Base-by-base conservation (phyloP, 805 yeast genomes). In the Scheffersomyces amazonensis region DNA sequence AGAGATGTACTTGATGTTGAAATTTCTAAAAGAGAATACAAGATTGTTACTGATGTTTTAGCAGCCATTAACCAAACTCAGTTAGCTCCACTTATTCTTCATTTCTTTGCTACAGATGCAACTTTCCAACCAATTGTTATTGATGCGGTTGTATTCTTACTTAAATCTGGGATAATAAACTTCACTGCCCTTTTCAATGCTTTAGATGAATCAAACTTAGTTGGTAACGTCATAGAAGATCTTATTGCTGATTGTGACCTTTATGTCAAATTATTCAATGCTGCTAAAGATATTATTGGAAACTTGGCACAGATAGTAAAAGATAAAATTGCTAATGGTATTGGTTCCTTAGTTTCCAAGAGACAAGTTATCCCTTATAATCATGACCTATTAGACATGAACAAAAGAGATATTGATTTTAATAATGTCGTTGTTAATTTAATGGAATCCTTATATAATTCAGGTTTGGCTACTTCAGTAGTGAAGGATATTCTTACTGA, bases 391-490 rank as follows among this genome's bases (percentile, higher is more conserved):
- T 33, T 31, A 24, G 33, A 16, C 21, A 38, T 47, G n/a, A 49
- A 45, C 9, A 44, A 43, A 16, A 50, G 63, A 41, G 47, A 32
- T 15, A 28, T 30, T 22, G 62, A 56, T 40, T 36, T 49, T 15
- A 49, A 60, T 39, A 50, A 51, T 10, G 52, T 67, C 19, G 56
- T 66, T 11, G 56, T 57, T 22, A 63, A 64, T 35, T 51, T 68
- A 36, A 60, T 68, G 47, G 63, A 68, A 40, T 64, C 71, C n/a
- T 58, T 68, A 48, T 67, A 55, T 18, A 40, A 54, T 22, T 66
- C 72, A 12, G 74, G 74, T n/a, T 63, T 68, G 42, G 72, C 66
- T 6, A 41, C 62, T 17, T 59, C 63, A 18, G 70, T 68, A 10
- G 67, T 68, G 36, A 54, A 56, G 48, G 48, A 68, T 28, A 60